Base-by-base conservation (phyloP, 345 rosid genomes). In the Sapria himalayana region DNA sequence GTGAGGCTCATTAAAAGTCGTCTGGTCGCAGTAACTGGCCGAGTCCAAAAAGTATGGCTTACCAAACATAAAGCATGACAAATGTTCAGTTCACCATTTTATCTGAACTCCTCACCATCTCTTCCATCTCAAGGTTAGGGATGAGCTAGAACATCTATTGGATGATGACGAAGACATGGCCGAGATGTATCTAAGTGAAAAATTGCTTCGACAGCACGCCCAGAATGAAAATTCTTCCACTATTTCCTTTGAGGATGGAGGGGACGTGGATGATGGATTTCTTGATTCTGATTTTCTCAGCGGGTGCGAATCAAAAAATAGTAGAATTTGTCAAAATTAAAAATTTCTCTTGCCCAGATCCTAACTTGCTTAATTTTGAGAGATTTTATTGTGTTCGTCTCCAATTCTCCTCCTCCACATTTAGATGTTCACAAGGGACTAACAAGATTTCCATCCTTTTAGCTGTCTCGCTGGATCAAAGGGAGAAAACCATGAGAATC, bases 161-260 rank as follows among this genome's bases (percentile, higher is more conserved):
- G 97, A 86, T 49, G 94, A 81, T 52, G 97, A 78, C 51, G 97
- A 76, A 21, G 97, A 86, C 60, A 86, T 86, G 94, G 91, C 89
- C 22, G 94, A 86, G 74, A 74, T 86, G 97, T 86, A 86, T 67
- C 66, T 81, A 44, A 86, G 94, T 0, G 97, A 70, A 50, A 81
- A 86, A 41, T 39, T 72, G 54, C 54, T 69, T 51, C 78, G 65
- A 51, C 70, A 64, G 59, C 58, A 41, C 13, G 59, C 72, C 49
- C n/a, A n/a, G n/a, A n/a, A n/a, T n/a, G 94, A 82, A 47, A 58
- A 69, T 36, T 76, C 85, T 14, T 66, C 92, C 4, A 36, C 57
- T 39, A 57, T 76, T 40, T 71, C 85, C 11, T 56, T 70, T 44
- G 57, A 69, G 53, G 85, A 63, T 52, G 64, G 67, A 50, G 76